These are phyloP conservation scores for Triticum dicoccoides DNA, from an alignment of 176 grass and related monocot genomes.

Conservation along the genomic window DNA sequence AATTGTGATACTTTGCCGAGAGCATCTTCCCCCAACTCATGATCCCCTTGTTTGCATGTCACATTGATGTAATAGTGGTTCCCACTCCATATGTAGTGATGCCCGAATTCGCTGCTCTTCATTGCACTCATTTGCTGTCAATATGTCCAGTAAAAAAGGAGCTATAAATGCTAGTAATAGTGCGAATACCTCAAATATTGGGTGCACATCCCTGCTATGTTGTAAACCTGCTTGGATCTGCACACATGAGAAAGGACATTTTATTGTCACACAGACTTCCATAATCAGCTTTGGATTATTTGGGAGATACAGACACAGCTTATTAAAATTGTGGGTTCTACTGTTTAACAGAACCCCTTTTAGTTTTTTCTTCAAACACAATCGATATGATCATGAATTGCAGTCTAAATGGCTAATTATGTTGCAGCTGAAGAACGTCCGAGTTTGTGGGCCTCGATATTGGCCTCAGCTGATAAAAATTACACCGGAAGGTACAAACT, in stretches of 20 bases:
- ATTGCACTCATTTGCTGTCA: background rate
- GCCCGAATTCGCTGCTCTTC: background rate
- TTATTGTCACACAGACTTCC: background rate
- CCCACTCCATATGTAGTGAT: background rate
- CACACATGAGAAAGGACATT: background rate
- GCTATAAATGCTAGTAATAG: background rate
- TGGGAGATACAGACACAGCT: background rate
- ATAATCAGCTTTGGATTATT: background rate
- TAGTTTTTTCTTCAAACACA: background rate
- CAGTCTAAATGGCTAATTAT: constrained; percentile 24
- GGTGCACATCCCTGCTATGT: background rate
- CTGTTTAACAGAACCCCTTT: background rate
- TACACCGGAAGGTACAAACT: constrained; percentile 73
- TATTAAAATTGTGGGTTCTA: background rate
- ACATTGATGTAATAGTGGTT: background rate
- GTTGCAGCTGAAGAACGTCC: constrained; percentile 81
- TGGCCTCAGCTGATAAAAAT: constrained; percentile 85
- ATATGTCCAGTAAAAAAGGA: background rate
- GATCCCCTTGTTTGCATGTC: background rate
- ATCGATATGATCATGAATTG: background rate
- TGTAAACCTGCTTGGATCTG: background rate
- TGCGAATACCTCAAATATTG: background rate
- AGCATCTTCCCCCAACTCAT: background rate
- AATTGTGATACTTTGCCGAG: background rate
- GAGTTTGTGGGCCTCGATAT: constrained; percentile 96